phyloP scores from a whole-genome alignment of 2,329 filamentous ascomycete genomes.

The Gaeumannomyces sp. region DNA sequence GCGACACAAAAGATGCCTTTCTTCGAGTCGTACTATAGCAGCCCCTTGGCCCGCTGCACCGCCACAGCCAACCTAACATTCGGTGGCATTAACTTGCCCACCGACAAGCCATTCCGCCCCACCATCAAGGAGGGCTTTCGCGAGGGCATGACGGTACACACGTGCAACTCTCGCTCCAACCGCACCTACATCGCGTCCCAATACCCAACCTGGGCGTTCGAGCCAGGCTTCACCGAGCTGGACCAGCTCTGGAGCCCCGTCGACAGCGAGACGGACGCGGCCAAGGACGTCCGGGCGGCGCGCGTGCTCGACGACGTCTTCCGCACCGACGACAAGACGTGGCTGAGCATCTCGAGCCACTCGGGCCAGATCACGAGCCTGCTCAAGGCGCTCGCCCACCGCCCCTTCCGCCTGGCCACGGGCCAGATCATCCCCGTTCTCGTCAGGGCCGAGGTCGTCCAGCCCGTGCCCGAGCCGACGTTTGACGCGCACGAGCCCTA shows the following conservation, averaged over 20 bases:
- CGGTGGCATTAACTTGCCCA: constrained; percentile 43
- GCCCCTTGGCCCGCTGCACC: constrained; percentile 57
- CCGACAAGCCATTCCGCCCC: constrained; percentile 45
- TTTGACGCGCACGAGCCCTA: constrained; percentile 30
- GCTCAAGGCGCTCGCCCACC: constrained; percentile 38
- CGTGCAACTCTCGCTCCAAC: constrained; percentile 57
- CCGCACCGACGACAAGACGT: constrained; percentile 42
- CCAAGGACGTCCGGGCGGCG: constrained; percentile 44
- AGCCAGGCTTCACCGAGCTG: constrained; percentile 54
- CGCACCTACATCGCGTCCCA: constrained; percentile 44
- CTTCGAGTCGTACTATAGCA: constrained; percentile 59
- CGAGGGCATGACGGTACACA: constrained; percentile 62
- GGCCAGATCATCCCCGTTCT: constrained; percentile 63
- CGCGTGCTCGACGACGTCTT: constrained; percentile 52
- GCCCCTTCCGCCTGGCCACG: constrained; percentile 55
- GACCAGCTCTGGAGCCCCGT: constrained; percentile 39
- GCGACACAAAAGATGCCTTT: constrained; percentile 47
- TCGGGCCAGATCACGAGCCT: constrained; percentile 49
- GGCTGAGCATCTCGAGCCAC: constrained; percentile 55
- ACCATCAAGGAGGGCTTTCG: constrained; percentile 59
- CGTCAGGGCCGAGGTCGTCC: constrained; percentile 48
- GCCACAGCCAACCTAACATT: constrained; percentile 60
- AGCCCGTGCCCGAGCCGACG: constrained; percentile 24
- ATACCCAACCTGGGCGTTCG: constrained; percentile 50
- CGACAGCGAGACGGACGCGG: constrained; percentile 35